Conservation (phyloP, 371 early-diverging fungal species). For the Sporodiniella umbellata region DNA sequence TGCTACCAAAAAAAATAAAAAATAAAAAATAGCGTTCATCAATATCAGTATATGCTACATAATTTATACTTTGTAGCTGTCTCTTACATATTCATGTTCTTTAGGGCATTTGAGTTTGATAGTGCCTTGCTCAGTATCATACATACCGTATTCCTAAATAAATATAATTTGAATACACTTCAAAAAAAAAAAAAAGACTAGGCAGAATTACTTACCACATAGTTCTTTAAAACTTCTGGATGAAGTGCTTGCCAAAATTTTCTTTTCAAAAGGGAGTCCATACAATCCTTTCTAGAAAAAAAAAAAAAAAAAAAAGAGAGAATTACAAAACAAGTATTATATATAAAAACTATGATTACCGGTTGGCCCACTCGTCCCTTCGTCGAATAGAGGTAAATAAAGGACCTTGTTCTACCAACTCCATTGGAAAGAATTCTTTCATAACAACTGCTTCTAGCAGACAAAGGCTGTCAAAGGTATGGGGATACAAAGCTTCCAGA, state of each 20-base stretch:
- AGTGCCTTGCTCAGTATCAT: constrained; percentile 37
- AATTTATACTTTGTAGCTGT: background rate
- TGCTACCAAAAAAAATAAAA: background rate
- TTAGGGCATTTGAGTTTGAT: constrained; percentile 36
- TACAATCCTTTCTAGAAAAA: constrained; percentile 24
- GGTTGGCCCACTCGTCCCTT: constrained; percentile 28
- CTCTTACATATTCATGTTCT: constrained; percentile 39
- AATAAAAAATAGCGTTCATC: too few species aligned
- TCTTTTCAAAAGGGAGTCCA: constrained; percentile 16
- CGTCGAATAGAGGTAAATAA: constrained; percentile 16
- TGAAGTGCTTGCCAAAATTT: constrained; percentile 34
- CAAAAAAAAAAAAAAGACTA: too few species aligned
- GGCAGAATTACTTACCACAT: constrained; percentile 35
- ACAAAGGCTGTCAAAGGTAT: constrained; percentile 31
- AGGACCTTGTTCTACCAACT: constrained; percentile 14
- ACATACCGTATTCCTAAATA: constrained; percentile 37
- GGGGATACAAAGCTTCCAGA: constrained; percentile 32
- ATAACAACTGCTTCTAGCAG: constrained; percentile 31
- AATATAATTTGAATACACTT: too few species aligned
- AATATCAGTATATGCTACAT: too few species aligned
- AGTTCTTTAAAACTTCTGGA: constrained; percentile 35
- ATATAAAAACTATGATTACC: constrained; percentile 5
- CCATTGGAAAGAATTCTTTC: constrained; percentile 6
- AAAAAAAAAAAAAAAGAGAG: background rate
- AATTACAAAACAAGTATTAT: background rate